Evolutionary conservation across 257 asterid species (phyloP), one percentile per base, ranked within the genome.

Genomic region (Solanum sejunctum): DNA sequence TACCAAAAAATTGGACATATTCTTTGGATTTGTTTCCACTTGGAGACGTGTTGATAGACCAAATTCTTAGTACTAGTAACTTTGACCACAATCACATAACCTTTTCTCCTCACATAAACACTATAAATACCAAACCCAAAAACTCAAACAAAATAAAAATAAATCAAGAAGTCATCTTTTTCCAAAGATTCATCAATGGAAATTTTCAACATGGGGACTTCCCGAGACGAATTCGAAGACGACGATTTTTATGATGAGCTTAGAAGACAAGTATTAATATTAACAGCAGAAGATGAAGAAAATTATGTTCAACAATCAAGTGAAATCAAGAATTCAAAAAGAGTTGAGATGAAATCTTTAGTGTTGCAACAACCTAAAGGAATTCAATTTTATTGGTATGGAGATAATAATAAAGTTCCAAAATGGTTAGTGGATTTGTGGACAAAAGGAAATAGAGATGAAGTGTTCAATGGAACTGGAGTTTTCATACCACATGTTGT

Each of bases 401-500:
- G 88, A 67, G 86, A 39, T 39, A 88, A 51, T 2, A 88, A 55
- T 1, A 89, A 93, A 0, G 89, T 91, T 6, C 97, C 95, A 6
- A 81, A 87, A 3, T 94, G 94, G 95, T 79, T 93, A 12, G 51
- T 85, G 80, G 91, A 90, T 79, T 60, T 90, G 89, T 93, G 98
- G 98, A 90, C 89, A 75, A 78, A 89, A 10, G 97, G 95, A 1
- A 93, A 82, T 18, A 82, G 26, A 63, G 60, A 10, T 61, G 78
- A 47, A 41, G 85, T 82, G 85, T 17, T 82, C 8, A 82, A 86
- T 73, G 98, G 97, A 10, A 94, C 99, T 1, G 98, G 99, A 0
- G 99, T 95, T 71, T 94, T 94, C 91, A 94, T 94, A 66, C 99
- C 99, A 64, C 98, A 92, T 80, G 85, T 87, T 54, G 60, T 83